A percentile compares a stretch with the other conserved stretches of the same genome.
phyloP scores from a whole-genome alignment of 495 filamentous ascomycete species.

The Stereocaulon alpinum region DNA sequence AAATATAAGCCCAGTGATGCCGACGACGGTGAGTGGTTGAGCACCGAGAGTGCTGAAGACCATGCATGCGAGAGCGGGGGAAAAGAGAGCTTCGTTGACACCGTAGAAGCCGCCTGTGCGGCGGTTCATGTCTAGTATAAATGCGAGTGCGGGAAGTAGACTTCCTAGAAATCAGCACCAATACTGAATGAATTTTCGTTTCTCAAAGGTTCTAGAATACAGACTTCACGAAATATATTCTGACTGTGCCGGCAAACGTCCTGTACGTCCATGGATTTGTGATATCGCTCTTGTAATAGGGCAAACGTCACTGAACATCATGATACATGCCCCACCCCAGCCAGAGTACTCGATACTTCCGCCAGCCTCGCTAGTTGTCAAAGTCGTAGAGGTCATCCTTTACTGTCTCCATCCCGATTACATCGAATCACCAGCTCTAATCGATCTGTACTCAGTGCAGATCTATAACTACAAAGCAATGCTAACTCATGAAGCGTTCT shows the following conservation, averaged over 20 bases:
- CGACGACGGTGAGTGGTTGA: conserved; percentile 30
- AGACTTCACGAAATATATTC: conserved; percentile 39
- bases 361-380: conserved; percentile 13
- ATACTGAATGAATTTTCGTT: neutral
- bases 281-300: conserved; percentile 35
- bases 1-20: conserved; percentile 26
- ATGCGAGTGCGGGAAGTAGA: conserved; percentile 37
- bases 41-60: conserved; percentile 29
- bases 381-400: conserved; percentile 11
- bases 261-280: conserved; percentile 35
- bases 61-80: conserved; percentile 33
- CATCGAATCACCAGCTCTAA: too few species aligned
- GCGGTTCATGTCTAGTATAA: conserved; percentile 34
- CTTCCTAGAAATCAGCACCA: conserved; percentile 7
- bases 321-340: conserved; percentile 34
- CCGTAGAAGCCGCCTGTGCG: conserved; percentile 33
- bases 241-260: conserved; percentile 31
- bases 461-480: too few species aligned
- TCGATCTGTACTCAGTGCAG: too few species aligned
- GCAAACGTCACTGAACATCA: conserved; percentile 31
- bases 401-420: too few species aligned
- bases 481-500: too few species aligned
- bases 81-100: conserved; percentile 37
- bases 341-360: conserved; percentile 19
- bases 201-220: neutral